Conservation (phyloP, 78 protist genomes). For the Protostelium mycophagum region DNA sequence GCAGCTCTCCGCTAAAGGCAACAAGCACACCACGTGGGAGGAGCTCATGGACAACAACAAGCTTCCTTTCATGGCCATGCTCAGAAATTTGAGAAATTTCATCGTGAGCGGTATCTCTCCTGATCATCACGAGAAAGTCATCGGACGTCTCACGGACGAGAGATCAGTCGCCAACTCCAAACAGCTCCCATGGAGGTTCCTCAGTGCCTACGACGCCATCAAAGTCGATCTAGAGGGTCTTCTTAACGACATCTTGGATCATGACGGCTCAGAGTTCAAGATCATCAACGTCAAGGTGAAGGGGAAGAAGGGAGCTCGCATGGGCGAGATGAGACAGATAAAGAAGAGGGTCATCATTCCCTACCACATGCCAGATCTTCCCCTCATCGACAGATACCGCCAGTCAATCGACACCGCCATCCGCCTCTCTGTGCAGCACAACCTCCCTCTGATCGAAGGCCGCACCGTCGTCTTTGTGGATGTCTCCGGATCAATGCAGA, state of each 20-base stretch:
- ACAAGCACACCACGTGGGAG: conserved; percentile 73
- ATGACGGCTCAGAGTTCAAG: conserved; percentile 19
- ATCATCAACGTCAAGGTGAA: conserved; percentile 12
- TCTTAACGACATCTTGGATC: not conserved
- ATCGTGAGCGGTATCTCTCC: conserved; percentile 40
- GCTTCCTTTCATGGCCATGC: conserved; percentile 90
- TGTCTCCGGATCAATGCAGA: conserved; percentile 2
- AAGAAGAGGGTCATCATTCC: conserved; percentile 30
- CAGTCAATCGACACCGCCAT: conserved; percentile 66
- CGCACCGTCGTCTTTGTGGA: conserved; percentile 55
- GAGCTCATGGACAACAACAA: conserved; percentile 50
- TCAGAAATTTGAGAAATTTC: conserved; percentile 82
- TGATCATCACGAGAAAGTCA: conserved; percentile 20
- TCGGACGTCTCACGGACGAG: conserved; percentile 40
- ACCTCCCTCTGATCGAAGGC: conserved; percentile 80
- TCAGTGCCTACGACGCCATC: conserved; percentile 72
- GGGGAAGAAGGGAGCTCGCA: conserved; percentile 6
- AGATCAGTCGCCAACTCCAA: conserved; percentile 38
- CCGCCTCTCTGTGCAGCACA: conserved; percentile 58
- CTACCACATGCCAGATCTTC: conserved; percentile 18
- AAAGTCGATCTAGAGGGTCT: conserved; percentile 5
- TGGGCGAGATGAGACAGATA: not conserved
- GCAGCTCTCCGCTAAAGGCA: conserved; percentile 68
- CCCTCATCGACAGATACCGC: conserved; percentile 37
- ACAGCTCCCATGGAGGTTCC: conserved; percentile 77